Evolutionary conservation across 768 basidiomycete genomes (phyloP), one percentile per base, ranked within the genome.

Genomic region (Naganishia onofrii): DNA sequence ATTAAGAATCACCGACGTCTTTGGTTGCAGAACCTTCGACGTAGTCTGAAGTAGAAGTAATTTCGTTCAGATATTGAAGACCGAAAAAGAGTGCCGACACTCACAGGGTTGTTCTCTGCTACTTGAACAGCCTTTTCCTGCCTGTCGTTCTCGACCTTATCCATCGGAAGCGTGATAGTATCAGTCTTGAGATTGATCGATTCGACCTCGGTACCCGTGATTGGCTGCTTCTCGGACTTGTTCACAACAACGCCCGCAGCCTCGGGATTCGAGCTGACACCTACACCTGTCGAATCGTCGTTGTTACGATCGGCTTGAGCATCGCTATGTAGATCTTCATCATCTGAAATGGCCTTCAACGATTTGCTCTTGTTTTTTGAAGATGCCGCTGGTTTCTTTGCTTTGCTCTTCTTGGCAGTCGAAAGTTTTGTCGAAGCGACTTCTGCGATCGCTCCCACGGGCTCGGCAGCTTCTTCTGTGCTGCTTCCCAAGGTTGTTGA

Each of bases 1-100:
- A 44, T 63, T 63, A 19, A 44, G 36, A 23, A 42, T 26, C 57
- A 38, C n/a, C 23, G 60, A 63, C 38, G 60, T 29, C 26, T 42
- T 63, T 42, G 38, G 38, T 42, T 63, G 60, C 38, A 63, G 19
- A 17, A 29, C 42, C 60, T 28, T 63, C n/a, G 60, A 44, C 7
- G 60, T 42, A 26, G 60, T 26, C 60, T 63, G 23, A 13, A 26
- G 23, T 21, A 12, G 6, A 44, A 26, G 34, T 1, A 26, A 10
- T 6, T 28, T 28, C 2, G 19, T 4, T 63, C 15, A 63, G 23
- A 19, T 17, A 26, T 46, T 7, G 7, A 58, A 23, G 15, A n/a
- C 26, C 26, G 36, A 10, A 15, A 42, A 63, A 19, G 36, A 56
- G 29, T n/a, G 48, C 48, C 3, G 48, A 51, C 48, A 51, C 60